Base-by-base conservation (phyloP, 2,329 filamentous ascomycete species). In the Sclerotinia nivalis region DNA sequence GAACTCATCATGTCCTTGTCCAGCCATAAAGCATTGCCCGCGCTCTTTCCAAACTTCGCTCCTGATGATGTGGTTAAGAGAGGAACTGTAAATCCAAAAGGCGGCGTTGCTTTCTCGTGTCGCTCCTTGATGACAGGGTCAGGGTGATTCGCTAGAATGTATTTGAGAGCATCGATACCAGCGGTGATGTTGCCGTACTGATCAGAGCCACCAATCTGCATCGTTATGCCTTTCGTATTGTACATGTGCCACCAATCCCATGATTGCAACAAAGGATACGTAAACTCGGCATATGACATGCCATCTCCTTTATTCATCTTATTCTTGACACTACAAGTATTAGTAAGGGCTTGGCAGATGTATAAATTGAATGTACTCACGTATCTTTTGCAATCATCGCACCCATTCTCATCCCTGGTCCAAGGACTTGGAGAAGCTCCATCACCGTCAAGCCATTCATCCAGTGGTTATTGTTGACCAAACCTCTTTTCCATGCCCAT, bases 201-300 rank as follows among this genome's bases (percentile, higher is more conserved):
- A 78, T 99, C 96, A 9, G 93, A 93, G 52, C 96, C 96, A 70
- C 96, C 96, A 66, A 99, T 92, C 81, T 99, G 93, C 78, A 98
- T 87, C 77, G 94, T 90, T 13, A 93, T 85, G 61, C 86, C 84
- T 66, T 85, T 86, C 34, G 85, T 84, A 60, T 87, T 85, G 72
- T 92, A 96, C 82, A 98, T 86, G 75, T 92, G 86, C 92, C 93
- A 98, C 88, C 94, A 99, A 79, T 99, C 96, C 91, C 94, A 98
- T 31, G 91, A 93, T 79, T 99, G 96, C 76, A 98, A 88, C 22
- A 99, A 82, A 1, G 96, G 96, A 77, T 99, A 99, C 55, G 89
- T 87, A 80, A 99, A 97, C 79, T 99, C 96, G 49, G 93, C 90
- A 76, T 96, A 91, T 0, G 94, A 96, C 91, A 99, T 95, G 75